phyloP scores from a whole-genome alignment of 2,329 filamentous ascomycete genomes.

The Fusarium tanahbumbuense region DNA sequence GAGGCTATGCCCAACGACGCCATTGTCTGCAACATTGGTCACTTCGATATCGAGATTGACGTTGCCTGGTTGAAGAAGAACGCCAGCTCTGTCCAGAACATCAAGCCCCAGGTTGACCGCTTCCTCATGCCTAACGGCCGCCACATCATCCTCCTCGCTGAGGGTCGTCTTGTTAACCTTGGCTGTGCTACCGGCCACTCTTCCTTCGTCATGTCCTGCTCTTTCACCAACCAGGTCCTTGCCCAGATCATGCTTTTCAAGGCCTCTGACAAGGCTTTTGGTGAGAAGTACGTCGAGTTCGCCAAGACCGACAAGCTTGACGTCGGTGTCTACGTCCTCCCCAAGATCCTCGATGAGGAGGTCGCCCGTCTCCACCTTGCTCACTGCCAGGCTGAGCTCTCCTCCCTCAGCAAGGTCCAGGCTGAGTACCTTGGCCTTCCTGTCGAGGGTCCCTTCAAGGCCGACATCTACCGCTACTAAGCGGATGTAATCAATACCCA shows the following conservation, averaged over 20 bases:
- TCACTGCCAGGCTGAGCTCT: constrained; percentile 95
- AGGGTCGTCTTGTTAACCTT: constrained; percentile 99
- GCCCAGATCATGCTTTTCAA: constrained; percentile 99
- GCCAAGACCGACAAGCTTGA: constrained; percentile 91
- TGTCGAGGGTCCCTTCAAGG: constrained; percentile 93
- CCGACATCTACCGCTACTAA: constrained; percentile 70
- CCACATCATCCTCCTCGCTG: constrained; percentile 97
- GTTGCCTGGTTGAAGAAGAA: constrained; percentile 99
- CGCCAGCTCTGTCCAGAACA: constrained; percentile 92
- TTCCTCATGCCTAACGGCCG: constrained; percentile 93
- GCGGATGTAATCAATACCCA: constrained; percentile 51
- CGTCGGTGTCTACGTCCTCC: constrained; percentile 90
- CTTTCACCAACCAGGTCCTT: constrained; percentile 99
- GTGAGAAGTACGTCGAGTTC: constrained; percentile 96
- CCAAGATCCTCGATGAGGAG: constrained; percentile 99
- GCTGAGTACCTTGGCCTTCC: constrained; percentile 93
- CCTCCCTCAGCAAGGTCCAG: constrained; percentile 85
- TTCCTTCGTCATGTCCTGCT: constrained; percentile 99
- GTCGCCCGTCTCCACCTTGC: constrained; percentile 92
- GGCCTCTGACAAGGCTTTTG: constrained; percentile 86
- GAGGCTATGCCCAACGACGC: constrained; percentile 96
- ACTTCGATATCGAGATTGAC: constrained; percentile 99
- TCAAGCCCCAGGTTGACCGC: constrained; percentile 99
- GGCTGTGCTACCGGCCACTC: constrained; percentile 99
- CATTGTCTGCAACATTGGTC: constrained; percentile 99